Evolutionary conservation across 192 early-diverging fungal genomes (phyloP), one percentile per base, ranked within the genome.

Genomic region (Coemansia sp.): DNA sequence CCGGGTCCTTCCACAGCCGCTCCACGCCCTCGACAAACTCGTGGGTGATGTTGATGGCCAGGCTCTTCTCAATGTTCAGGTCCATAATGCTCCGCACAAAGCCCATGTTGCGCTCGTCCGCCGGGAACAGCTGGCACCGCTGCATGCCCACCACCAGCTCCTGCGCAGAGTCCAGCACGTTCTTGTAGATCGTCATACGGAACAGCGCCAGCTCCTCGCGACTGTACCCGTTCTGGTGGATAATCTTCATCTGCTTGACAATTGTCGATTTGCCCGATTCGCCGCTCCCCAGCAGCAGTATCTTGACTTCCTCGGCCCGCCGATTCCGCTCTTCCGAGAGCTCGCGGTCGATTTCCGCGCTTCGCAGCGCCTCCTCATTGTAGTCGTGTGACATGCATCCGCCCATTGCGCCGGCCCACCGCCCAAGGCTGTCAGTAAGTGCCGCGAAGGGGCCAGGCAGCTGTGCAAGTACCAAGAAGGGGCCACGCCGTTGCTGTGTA

Each of bases 181-280:
- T 95, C 50, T 89, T 88, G 64, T 85, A 88, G 38, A 95, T 81
- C 5, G 89, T 90, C 45, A 84, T 66, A 26, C 82, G 78, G 73
- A 84, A 90, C 20, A 80, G 60, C 37, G 78, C 69, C 25, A 89
- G 59, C 53, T 94, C 92, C 17, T 90, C 85, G 49, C 74, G 72
- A 6, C 85, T 85, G 61, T 90, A 94, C 8, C 90, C 92, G 45
- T 88, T 85, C 64, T 91, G 88, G 69, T 94, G 89, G 54, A 96
- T 92, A 60, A 96, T 90, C 73, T 91, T 94, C 92, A 96, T 96
- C 65, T 96, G 92, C 55, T 96, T 96, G 12, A 96, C 83, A 51
- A 96, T 92, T 34, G 92, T 96, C 32, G 90, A 91, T 64, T 92
- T 94, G 51, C 91, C 92, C 39, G 91, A 94, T 74, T 96, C 92